Percentiles rank a stretch among this genome's conserved stretches.
Evolutionary conservation across 371 early-diverging fungal genomes (phyloP).

Genomic region (Mortierella sp.): DNA sequence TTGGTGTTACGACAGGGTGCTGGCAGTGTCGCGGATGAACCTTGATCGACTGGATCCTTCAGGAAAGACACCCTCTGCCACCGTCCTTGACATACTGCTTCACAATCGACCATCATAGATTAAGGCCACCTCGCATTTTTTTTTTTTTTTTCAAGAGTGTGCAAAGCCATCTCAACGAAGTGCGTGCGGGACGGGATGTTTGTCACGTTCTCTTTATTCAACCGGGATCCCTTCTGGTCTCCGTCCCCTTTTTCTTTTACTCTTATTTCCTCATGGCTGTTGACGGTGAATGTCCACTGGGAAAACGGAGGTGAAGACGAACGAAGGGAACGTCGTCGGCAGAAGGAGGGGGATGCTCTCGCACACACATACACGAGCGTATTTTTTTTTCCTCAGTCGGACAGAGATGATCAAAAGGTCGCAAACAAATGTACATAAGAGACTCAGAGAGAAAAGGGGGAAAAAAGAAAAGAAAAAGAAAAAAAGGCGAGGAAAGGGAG

Average conservation of each 20-base stretch:
- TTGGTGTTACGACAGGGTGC: constrained; percentile 42
- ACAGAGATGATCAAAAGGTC: not conserved
- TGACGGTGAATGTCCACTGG: not conserved
- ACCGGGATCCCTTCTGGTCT: constrained; percentile 2
- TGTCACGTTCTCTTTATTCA: not conserved
- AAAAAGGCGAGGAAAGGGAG: not conserved
- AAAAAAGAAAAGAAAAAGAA: not conserved
- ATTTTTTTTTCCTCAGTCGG: not conserved
- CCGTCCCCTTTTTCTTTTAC: constrained; percentile 1
- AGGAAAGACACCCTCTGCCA: constrained; percentile 26
- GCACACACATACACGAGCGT: not conserved
- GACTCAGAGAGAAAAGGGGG: not conserved
- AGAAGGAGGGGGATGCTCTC: no score
- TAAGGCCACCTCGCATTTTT: no score
- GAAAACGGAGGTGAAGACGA: not conserved
- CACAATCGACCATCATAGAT: constrained; percentile 2
- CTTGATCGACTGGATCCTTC: constrained; percentile 31
- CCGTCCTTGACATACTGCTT: constrained; percentile 31
- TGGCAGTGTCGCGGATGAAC: constrained; percentile 41
- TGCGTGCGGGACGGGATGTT: no score
- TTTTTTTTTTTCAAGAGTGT: no score
- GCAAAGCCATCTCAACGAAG: no score
- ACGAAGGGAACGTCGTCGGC: no score
- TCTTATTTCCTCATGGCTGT: not conserved
- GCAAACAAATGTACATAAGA: not conserved